phyloP scores from a whole-genome alignment of 2,329 filamentous ascomycete species.

The Epichloe scottii region DNA sequence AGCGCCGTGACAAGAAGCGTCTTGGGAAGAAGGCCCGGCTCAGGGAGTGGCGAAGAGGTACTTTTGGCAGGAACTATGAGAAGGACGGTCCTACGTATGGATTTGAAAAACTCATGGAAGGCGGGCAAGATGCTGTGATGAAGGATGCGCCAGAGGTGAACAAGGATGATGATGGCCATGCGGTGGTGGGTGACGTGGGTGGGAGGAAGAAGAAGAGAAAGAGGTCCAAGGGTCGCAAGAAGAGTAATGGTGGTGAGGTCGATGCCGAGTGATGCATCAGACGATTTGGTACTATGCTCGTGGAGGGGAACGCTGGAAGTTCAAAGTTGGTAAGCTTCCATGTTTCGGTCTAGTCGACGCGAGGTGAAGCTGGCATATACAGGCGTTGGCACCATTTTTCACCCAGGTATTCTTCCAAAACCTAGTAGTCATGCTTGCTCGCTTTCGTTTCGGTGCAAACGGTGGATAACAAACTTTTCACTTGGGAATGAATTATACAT shows the following conservation, averaged over 20 bases:
- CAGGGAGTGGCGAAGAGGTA: slow-evolving; percentile 66
- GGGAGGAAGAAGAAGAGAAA: slow-evolving; percentile 38
- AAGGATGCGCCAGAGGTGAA: background rate
- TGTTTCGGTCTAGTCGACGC: background rate
- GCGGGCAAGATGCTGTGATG: slow-evolving; percentile 9
- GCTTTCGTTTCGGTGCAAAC: background rate
- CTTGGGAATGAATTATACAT: background rate
- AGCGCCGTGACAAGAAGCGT: slow-evolving; percentile 74
- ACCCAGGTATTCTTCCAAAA: no score
- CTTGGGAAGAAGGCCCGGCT: slow-evolving; percentile 87
- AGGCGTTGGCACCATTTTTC: background rate
- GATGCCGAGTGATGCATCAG: background rate
- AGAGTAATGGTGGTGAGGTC: background rate
- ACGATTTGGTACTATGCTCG: no score
- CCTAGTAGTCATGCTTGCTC: no score
- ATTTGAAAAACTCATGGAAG: slow-evolving; percentile 31
- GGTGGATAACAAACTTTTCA: background rate
- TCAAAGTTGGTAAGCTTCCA: background rate
- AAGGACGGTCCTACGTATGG: slow-evolving; percentile 43
- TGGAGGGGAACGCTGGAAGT: background rate
- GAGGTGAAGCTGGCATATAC: background rate
- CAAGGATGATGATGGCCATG: slow-evolving; percentile 11
- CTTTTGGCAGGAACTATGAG: slow-evolving; percentile 48
- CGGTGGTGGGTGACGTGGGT: slow-evolving; percentile 17
- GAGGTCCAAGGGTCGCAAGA: slow-evolving; percentile 34